Percentiles rank a stretch among this genome's conserved stretches.
These are phyloP conservation scores for Aspergillus sp. DNA, from an alignment of 2,329 filamentous ascomycete genomes.

Conservation along the genomic window DNA sequence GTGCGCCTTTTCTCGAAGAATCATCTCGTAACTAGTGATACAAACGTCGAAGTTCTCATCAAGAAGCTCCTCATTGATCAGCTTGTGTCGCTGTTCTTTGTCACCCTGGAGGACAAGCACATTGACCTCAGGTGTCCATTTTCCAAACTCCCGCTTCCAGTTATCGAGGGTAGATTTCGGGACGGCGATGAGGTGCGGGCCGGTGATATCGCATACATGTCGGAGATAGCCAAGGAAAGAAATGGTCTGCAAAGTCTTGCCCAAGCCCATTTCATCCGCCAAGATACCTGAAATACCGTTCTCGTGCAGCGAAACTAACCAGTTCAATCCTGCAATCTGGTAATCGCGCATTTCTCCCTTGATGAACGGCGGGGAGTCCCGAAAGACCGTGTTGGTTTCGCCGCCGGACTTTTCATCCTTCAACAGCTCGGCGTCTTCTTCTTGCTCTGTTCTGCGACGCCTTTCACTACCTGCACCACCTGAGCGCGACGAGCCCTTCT, in stretches of 20 bases:
- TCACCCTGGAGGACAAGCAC: constrained; percentile 91
- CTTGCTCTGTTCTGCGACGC: constrained; percentile 87
- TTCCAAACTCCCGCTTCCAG: constrained; percentile 92
- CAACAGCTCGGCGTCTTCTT: constrained; percentile 88
- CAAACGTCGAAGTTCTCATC: constrained; percentile 97
- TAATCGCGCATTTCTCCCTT: constrained; percentile 92
- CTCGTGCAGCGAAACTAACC: constrained; percentile 95
- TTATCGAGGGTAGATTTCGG: constrained; percentile 98
- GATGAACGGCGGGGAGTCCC: constrained; percentile 89
- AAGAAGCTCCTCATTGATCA: constrained; percentile 89
- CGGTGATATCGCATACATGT: constrained; percentile 84
- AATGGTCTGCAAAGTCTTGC: constrained; percentile 97
- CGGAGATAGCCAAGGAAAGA: constrained; percentile 93
- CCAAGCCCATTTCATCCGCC: constrained; percentile 97
- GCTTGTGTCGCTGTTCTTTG: constrained; percentile 84
- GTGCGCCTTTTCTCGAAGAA: constrained; percentile 89
- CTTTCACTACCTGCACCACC: constrained; percentile 79
- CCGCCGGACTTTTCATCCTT: constrained; percentile 87
- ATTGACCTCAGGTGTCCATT: constrained; percentile 94
- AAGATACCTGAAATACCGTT: constrained; percentile 98
- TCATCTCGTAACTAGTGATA: constrained; percentile 99
- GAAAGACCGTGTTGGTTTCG: constrained; percentile 84
- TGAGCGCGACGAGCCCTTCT: constrained; percentile 75
- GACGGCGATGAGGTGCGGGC: constrained; percentile 87
- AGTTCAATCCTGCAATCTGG: constrained; percentile 92